phyloP scores from a whole-genome alignment of 2,329 filamentous ascomycete genomes.

The Colletotrichum cereale region DNA sequence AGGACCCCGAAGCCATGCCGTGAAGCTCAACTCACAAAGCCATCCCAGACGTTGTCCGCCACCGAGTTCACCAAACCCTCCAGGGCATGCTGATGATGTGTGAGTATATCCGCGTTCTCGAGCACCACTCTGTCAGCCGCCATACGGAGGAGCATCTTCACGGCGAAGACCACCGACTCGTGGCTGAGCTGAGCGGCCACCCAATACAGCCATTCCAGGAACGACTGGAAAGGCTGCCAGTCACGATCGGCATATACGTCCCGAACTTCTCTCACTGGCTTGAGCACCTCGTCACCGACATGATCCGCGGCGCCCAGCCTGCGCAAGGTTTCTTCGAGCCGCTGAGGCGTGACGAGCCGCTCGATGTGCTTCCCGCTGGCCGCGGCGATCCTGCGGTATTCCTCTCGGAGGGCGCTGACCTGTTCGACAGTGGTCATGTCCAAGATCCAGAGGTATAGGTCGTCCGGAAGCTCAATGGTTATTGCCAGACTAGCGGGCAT shows the following conservation, averaged over 20 bases:
- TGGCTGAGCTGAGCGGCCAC: constrained; percentile 53
- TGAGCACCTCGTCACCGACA: constrained; percentile 49
- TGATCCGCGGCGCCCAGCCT: constrained; percentile 68
- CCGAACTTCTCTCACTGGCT: constrained; percentile 45
- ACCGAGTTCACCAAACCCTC: constrained; percentile 58
- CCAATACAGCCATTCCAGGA: constrained; percentile 57
- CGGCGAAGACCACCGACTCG: constrained; percentile 53
- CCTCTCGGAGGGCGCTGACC: constrained; percentile 66
- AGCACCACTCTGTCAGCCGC: constrained; percentile 65
- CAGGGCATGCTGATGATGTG: constrained; percentile 57
- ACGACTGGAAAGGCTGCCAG: constrained; percentile 59
- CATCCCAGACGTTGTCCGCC: constrained; percentile 52
- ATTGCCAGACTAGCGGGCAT: constrained; percentile 66
- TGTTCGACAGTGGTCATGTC: constrained; percentile 69
- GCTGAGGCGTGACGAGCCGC: constrained; percentile 58
- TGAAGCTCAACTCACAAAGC: constrained; percentile 54
- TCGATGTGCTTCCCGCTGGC: constrained; percentile 58
- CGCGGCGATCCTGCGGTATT: constrained; percentile 70
- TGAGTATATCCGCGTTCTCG: constrained; percentile 48
- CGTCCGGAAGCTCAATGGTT: constrained; percentile 65
- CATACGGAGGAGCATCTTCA: constrained; percentile 65
- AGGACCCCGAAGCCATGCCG: not conserved
- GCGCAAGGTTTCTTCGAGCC: constrained; percentile 67
- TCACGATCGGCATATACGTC: constrained; percentile 53
- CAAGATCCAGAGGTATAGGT: constrained; percentile 76